A percentile compares a stretch with the other conserved stretches of the same genome.
These are phyloP conservation scores for Taiozyma sp. DNA, from an alignment of 1,139 yeast species.

Conservation along the genomic window DNA sequence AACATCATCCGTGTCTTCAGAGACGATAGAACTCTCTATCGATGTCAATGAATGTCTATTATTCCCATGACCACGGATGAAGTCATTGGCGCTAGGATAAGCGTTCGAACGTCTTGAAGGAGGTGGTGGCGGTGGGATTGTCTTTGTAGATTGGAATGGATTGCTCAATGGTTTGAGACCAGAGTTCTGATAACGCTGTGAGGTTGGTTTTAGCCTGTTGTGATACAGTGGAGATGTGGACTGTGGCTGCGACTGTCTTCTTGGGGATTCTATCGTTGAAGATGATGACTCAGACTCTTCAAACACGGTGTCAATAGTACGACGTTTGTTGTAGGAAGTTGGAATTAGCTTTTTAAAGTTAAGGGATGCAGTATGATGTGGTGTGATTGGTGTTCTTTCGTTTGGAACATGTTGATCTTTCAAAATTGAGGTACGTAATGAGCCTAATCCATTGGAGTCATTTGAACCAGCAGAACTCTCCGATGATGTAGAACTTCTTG, in stretches of 20 bases:
- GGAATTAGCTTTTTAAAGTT: slow-evolving; percentile 2
- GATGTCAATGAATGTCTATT: slow-evolving; percentile 17
- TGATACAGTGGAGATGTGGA: neutral
- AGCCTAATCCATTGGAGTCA: slow-evolving; percentile 2
- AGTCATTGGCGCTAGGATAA: slow-evolving; percentile 6
- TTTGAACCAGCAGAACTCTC: neutral
- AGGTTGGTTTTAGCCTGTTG: slow-evolving; percentile 4
- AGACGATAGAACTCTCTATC: slow-evolving; percentile 17
- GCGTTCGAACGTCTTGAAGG: slow-evolving; percentile 14
- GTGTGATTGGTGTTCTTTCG: slow-evolving; percentile 4
- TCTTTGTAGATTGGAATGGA: slow-evolving; percentile 12
- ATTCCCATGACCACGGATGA: slow-evolving; percentile 12
- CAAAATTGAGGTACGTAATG: slow-evolving; percentile 11
- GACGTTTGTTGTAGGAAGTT: neutral
- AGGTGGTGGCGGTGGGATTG: slow-evolving; percentile 16
- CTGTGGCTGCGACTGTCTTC: slow-evolving; percentile 1
- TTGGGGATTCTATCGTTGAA: neutral
- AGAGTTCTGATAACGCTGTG: slow-evolving; percentile 16
- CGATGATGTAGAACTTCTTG: neutral
- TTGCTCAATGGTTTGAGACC: slow-evolving; percentile 10
- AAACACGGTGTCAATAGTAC: slow-evolving; percentile 26
- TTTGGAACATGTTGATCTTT: slow-evolving; percentile 9
- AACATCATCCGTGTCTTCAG: slow-evolving; percentile 19
- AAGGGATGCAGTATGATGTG: neutral
- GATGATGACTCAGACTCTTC: slow-evolving; percentile 21